Conservation (phyloP, 345 rosid species). For the Odontarrhena argentea region DNA sequence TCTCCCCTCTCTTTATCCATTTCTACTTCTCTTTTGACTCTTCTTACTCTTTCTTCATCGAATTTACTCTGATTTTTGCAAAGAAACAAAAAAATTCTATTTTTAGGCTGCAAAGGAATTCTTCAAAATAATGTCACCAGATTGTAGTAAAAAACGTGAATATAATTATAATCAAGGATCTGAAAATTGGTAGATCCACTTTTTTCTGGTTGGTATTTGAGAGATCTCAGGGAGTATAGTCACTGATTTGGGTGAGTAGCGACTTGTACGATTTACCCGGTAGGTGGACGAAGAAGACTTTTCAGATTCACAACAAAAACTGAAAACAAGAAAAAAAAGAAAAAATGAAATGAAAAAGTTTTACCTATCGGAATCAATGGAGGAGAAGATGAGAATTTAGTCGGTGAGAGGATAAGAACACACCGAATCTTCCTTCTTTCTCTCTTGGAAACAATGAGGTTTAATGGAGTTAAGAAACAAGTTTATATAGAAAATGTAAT, state of each 20-base stretch:
- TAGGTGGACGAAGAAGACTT: conserved; percentile 9
- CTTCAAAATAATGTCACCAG: not conserved
- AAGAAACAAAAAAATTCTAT: conserved; percentile 7
- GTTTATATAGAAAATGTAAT: conserved; percentile 20
- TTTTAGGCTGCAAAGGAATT: conserved; percentile 17
- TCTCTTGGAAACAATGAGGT: conserved; percentile 35
- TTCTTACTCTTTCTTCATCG: conserved; percentile 24
- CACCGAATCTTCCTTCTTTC: conserved; percentile 12
- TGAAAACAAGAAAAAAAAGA: not conserved
- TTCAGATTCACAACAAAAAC: conserved; percentile 7
- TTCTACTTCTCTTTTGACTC: conserved; percentile 13
- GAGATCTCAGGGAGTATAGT: conserved; percentile 30
- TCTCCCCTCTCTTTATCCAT: conserved; percentile 34
- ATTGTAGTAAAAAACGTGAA: not conserved
- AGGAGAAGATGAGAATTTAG: not conserved
- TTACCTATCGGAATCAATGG: conserved; percentile 21
- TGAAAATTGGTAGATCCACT: conserved; percentile 30
- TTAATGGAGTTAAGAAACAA: conserved; percentile 8
- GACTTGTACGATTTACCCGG: conserved; percentile 15
- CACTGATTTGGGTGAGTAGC: conserved; percentile 10
- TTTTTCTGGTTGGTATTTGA: conserved; percentile 17
- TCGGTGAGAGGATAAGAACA: conserved; percentile 38
- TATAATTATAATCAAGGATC: not conserved
- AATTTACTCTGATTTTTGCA: not conserved
- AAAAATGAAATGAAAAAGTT: not conserved